These are phyloP conservation scores for Auriscalpium vulgare DNA, from an alignment of 768 basidiomycete species.

Conservation along the genomic window DNA sequence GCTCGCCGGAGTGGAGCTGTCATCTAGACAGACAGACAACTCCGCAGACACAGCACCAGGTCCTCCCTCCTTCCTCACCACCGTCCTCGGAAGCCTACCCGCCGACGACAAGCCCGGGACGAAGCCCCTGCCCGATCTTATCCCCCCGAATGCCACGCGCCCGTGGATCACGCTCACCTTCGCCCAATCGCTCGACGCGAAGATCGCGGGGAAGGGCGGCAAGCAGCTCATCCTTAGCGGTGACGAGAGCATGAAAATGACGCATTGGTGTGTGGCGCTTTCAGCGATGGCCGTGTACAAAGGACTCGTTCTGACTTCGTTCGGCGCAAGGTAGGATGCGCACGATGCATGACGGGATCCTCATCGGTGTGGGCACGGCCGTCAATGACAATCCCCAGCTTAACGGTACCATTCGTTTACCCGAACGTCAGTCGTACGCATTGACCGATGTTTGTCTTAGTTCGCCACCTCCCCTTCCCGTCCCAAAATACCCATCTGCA, in stretches of 20 bases:
- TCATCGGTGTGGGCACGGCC: slow-evolving; percentile 86
- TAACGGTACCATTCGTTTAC: slow-evolving; percentile 47
- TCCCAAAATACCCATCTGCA: slow-evolving; percentile 16
- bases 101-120: slow-evolving; percentile 5
- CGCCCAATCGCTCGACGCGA: slow-evolving; percentile 80
- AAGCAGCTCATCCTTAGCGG: slow-evolving; percentile 80
- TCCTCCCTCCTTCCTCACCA: slow-evolving; percentile 6
- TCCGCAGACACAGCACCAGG: background rate
- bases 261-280: slow-evolving; percentile 63
- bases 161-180: slow-evolving; percentile 77
- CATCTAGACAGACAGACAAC: background rate
- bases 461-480: slow-evolving; percentile 43
- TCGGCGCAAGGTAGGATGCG: slow-evolving; percentile 57
- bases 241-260: slow-evolving; percentile 83
- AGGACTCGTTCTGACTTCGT: background rate
- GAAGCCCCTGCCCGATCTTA: slow-evolving; percentile 9
- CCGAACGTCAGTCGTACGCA: background rate
- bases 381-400: slow-evolving; percentile 90
- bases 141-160: slow-evolving; percentile 19
- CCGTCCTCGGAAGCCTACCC: slow-evolving; percentile 8
- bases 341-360: slow-evolving; percentile 85
- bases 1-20: too few relatives aligned
- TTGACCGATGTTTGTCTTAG: slow-evolving; percentile 24
- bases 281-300: background rate
- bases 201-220: slow-evolving; percentile 73